These are phyloP conservation scores for Talaromyces sp. DNA, from an alignment of 2,329 filamentous ascomycete species.

Conservation along the genomic window DNA sequence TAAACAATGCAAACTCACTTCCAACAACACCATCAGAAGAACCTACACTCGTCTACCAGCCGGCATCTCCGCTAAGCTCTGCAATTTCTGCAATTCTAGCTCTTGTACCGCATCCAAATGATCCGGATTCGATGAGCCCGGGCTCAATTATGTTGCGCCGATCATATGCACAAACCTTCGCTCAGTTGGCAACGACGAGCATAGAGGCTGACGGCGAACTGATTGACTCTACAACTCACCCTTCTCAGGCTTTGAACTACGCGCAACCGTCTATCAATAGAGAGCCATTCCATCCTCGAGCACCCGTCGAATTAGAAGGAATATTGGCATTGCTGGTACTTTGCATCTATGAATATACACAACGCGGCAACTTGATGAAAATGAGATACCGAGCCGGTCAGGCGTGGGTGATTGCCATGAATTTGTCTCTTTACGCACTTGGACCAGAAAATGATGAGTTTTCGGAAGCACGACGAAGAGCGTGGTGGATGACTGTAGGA, in stretches of 20 bases:
- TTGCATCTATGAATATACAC: conserved; percentile 42
- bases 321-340: conserved; percentile 37
- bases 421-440: conserved; percentile 37
- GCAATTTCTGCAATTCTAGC: conserved; percentile 40
- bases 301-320: conserved; percentile 37
- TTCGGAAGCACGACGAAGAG: conserved; percentile 36
- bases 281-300: conserved; percentile 31
- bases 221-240: conserved; percentile 33
- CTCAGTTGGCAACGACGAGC: conserved; percentile 31
- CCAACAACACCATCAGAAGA: conserved; percentile 25
- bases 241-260: conserved; percentile 34
- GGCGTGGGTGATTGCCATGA: conserved; percentile 38
- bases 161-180: conserved; percentile 35
- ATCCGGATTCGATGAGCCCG: conserved; percentile 29
- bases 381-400: conserved; percentile 43
- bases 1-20: conserved; percentile 26
- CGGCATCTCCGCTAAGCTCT: conserved; percentile 38
- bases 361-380: conserved; percentile 41
- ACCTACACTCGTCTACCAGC: conserved; percentile 28
- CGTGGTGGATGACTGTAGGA: conserved; percentile 45
- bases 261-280: conserved; percentile 26
- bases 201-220: conserved; percentile 41
- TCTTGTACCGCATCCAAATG: conserved; percentile 37
- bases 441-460: conserved; percentile 29
- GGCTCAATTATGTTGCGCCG: conserved; percentile 32